Evolutionary conservation across 2,329 filamentous ascomycete genomes (phyloP).

Genomic region (Diaporthe sp.): DNA sequence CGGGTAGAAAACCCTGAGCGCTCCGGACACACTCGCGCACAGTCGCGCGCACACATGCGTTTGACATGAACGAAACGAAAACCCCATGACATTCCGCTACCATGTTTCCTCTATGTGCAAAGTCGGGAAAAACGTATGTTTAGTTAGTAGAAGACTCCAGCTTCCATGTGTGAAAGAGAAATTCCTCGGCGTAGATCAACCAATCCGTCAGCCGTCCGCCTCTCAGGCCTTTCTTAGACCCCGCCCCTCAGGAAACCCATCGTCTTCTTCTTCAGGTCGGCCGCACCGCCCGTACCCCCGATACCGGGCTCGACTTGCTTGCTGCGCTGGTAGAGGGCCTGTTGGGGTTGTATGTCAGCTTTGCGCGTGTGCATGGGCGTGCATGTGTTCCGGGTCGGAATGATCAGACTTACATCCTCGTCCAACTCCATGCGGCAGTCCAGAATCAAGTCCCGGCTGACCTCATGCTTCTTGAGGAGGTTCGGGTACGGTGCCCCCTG

Average conservation of each 20-base stretch:
- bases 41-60: neutral
- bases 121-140: conserved; percentile 5
- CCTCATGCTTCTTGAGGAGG: conserved; percentile 71
- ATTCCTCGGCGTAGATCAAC: conserved; percentile 4
- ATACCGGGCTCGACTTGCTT: conserved; percentile 33
- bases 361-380: neutral
- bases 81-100: conserved; percentile 13
- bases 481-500: conserved; percentile 86
- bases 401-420: conserved; percentile 78
- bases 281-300: conserved; percentile 28
- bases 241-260: conserved; percentile 32
- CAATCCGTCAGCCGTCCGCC: conserved; percentile 2
- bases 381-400: neutral
- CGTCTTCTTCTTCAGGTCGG: conserved; percentile 34
- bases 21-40: neutral
- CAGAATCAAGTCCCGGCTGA: conserved; percentile 79
- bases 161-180: neutral
- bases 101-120: conserved; percentile 25
- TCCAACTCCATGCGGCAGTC: conserved; percentile 85
- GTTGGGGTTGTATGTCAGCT: conserved; percentile 1
- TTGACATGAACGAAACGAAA: conserved; percentile 1
- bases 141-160: conserved; percentile 9
- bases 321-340: conserved; percentile 35
- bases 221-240: neutral
- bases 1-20: neutral